These are phyloP conservation scores for Salix exigua DNA, from an alignment of 345 rosid species.

Conservation along the genomic window DNA sequence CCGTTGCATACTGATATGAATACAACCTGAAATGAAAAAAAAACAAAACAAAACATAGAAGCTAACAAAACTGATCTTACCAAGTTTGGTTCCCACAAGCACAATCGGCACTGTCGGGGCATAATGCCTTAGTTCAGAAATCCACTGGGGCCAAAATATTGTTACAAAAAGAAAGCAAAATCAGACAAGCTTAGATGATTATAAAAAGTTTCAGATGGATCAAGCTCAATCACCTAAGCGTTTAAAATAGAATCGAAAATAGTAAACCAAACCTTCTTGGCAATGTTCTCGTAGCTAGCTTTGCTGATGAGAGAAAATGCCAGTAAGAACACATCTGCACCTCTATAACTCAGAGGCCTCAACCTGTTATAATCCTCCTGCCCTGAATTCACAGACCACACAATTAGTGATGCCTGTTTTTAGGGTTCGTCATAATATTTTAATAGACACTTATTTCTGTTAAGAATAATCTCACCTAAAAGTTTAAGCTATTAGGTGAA, in stretches of 20 bases:
- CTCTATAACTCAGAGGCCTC: conserved; percentile 56
- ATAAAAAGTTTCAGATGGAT: background rate
- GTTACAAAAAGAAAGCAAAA: background rate
- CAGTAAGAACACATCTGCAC: conserved; percentile 53
- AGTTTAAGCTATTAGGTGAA: fast-evolving
- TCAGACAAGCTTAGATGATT: background rate
- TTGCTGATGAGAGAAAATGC: conserved; percentile 48
- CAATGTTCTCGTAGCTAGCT: conserved; percentile 52
- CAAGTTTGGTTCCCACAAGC: conserved; percentile 53
- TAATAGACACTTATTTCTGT: too few species aligned
- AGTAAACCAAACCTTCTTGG: conserved; percentile 36
- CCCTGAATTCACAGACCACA: conserved; percentile 25
- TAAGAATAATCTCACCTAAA: too few species aligned
- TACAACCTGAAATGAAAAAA: background rate
- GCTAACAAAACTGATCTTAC: conserved; percentile 13
- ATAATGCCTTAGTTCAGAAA: conserved; percentile 52
- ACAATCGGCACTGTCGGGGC: conserved; percentile 53
- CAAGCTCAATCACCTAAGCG: background rate
- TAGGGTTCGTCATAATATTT: too few species aligned
- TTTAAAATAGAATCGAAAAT: background rate
- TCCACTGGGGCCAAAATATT: conserved; percentile 30
- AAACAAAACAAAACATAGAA: background rate
- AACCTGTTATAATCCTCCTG: conserved; percentile 61
- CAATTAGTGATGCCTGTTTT: background rate
- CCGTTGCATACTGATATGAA: background rate